phyloP scores from a whole-genome alignment of 2,329 filamentous ascomycete species.

The Phialophora chinensis region DNA sequence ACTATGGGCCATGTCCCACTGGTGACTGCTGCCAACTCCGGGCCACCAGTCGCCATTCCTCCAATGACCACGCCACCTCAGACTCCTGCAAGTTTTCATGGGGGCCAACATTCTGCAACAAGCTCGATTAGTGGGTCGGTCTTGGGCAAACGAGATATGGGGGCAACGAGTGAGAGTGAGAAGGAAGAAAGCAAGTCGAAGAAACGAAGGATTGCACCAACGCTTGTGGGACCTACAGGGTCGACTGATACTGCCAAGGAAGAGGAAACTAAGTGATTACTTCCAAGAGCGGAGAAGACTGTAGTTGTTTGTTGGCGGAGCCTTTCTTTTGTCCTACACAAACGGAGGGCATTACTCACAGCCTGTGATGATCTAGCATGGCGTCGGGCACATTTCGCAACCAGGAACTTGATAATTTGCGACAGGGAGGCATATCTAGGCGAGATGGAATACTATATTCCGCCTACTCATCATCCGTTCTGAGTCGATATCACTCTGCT shows the following conservation, averaged over 20 bases:
- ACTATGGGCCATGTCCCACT: conserved; percentile 78
- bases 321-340: not conserved
- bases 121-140: conserved; percentile 61
- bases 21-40: conserved; percentile 74
- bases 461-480: not conserved
- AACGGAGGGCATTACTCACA: not conserved
- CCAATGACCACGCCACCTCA: conserved; percentile 84
- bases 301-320: not conserved
- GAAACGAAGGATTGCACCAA: conserved; percentile 44
- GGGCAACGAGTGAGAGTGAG: conserved; percentile 52
- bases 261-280: conserved; percentile 14
- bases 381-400: conserved; percentile 22
- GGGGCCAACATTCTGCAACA: conserved; percentile 58
- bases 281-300: not conserved
- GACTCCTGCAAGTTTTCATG: conserved; percentile 67
- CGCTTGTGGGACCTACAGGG: conserved; percentile 39
- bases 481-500: not conserved
- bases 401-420: not conserved
- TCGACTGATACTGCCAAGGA: conserved; percentile 24
- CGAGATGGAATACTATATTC: not conserved
- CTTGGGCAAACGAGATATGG: conserved; percentile 58
- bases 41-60: conserved; percentile 62
- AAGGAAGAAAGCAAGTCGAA: conserved; percentile 44
- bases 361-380: conserved; percentile 28
- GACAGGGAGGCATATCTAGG: not conserved